Conservation (phyloP, 1,139 yeast genomes). For the Cylindricascospora bacillispora region DNA sequence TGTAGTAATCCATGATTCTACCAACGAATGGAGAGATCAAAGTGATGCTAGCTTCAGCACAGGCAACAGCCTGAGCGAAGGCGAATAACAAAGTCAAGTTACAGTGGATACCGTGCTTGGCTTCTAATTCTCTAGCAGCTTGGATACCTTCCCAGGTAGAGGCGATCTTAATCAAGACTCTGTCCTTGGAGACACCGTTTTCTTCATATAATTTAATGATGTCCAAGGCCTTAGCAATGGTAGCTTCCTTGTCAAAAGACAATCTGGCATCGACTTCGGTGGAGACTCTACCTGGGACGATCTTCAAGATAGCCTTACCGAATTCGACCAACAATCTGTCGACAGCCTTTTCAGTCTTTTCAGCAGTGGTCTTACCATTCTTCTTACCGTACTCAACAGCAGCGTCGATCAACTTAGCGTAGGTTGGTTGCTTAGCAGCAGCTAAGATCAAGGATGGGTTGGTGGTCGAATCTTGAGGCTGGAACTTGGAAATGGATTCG, state of each 20-base stretch:
- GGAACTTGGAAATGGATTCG: slow-evolving; percentile 91
- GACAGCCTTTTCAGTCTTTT: slow-evolving; percentile 60
- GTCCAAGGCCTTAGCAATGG: slow-evolving; percentile 79
- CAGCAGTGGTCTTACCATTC: slow-evolving; percentile 42
- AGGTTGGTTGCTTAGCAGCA: slow-evolving; percentile 81
- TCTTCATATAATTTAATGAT: slow-evolving; percentile 74
- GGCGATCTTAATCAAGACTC: slow-evolving; percentile 90
- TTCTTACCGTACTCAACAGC: slow-evolving; percentile 79
- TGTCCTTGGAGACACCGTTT: slow-evolving; percentile 72
- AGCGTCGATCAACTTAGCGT: slow-evolving; percentile 74
- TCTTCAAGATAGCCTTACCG: slow-evolving; percentile 80
- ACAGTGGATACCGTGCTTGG: slow-evolving; percentile 81
- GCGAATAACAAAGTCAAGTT: slow-evolving; percentile 92
- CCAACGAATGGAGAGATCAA: slow-evolving; percentile 97
- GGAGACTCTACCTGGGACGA: slow-evolving; percentile 97
- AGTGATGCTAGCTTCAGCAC: slow-evolving; percentile 94
- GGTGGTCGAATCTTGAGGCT: slow-evolving; percentile 98
- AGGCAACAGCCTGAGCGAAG: slow-evolving; percentile 93
- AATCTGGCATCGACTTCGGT: slow-evolving; percentile 98
- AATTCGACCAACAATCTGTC: slow-evolving; percentile 90
- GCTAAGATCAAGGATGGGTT: slow-evolving; percentile 96
- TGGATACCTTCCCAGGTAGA: slow-evolving; percentile 99
- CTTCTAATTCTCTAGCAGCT: slow-evolving; percentile 92
- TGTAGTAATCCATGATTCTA: slow-evolving; percentile 97
- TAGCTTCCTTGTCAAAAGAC: slow-evolving; percentile 86